These are phyloP conservation scores for Globisporangium splendens DNA, from an alignment of 352 stramenopile species.

Conservation along the genomic window DNA sequence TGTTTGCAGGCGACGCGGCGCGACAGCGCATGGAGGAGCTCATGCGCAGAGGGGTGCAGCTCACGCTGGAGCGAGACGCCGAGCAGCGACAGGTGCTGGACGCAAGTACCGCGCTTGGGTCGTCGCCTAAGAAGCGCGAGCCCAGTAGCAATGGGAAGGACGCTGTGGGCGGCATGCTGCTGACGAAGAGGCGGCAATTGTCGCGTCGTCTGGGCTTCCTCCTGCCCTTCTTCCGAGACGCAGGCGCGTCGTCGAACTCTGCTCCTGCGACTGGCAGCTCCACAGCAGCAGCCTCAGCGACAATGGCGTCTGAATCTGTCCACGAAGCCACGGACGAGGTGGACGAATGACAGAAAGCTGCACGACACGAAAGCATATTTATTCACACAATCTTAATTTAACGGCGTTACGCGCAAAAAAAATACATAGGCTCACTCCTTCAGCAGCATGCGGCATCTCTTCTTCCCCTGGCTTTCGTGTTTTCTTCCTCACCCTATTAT, in stretches of 20 bases:
- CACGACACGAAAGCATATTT: constrained; percentile 13
- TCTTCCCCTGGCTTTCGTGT: neutral
- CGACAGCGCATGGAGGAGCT: constrained; percentile 51
- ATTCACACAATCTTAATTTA: constrained; percentile 18
- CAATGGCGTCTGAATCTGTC: neutral
- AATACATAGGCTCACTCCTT: constrained; percentile 1
- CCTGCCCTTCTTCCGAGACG: neutral
- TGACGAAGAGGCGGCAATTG: constrained; percentile 6
- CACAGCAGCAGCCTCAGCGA: too few species aligned
- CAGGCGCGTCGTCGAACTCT: too few species aligned
- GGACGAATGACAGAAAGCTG: neutral
- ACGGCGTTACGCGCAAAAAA: constrained; percentile 6
- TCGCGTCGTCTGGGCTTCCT: constrained; percentile 5
- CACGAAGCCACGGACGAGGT: constrained; percentile 5
- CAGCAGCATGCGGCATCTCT: too few species aligned
- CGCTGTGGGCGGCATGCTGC: neutral
- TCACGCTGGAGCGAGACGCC: constrained; percentile 65
- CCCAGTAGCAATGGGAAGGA: neutral
- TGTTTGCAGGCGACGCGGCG: constrained; percentile 38
- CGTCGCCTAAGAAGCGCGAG: constrained; percentile 22
- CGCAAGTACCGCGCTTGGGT: neutral
- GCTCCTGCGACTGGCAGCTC: too few species aligned
- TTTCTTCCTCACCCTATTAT: constrained; percentile 23
- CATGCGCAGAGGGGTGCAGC: constrained; percentile 50
- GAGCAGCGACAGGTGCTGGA: constrained; percentile 39